Evolutionary conservation across 768 basidiomycete genomes (phyloP).

Genomic region (Amanita subjunquillea): DNA sequence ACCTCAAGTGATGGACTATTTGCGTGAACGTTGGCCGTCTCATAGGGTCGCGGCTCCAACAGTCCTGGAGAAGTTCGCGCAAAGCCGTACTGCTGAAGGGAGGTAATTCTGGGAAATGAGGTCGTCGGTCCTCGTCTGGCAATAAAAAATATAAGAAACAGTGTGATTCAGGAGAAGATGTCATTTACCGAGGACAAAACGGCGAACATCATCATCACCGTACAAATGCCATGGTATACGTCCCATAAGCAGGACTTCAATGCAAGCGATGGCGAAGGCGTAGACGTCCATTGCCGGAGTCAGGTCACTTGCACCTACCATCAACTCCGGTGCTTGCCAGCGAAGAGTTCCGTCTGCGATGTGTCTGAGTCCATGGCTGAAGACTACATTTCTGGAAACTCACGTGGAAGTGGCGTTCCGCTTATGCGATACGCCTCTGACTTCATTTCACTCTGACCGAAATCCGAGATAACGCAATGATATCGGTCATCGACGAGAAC

Average conservation of each 20-base stretch:
- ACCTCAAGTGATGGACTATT: constrained; percentile 38
- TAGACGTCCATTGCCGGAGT: constrained; percentile 60
- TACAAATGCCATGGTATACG: constrained; percentile 46
- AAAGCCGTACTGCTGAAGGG: constrained; percentile 25
- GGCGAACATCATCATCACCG: constrained; percentile 40
- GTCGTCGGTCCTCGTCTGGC: constrained; percentile 40
- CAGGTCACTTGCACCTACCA: constrained; percentile 34
- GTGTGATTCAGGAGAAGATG: constrained; percentile 6
- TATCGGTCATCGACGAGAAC: constrained; percentile 62
- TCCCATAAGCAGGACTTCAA: constrained; percentile 59
- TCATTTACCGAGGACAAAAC: constrained; percentile 37
- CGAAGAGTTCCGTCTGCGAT: constrained; percentile 49
- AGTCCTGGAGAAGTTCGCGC: constrained; percentile 36
- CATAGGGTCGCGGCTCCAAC: constrained; percentile 48
- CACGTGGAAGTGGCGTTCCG: constrained; percentile 35
- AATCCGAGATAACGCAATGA: constrained; percentile 70
- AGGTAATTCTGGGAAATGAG: constrained; percentile 35
- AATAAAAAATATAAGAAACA: not conserved
- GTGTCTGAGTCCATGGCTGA: not conserved
- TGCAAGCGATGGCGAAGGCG: constrained; percentile 56
- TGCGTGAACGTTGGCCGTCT: constrained; percentile 42
- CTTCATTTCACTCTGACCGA: constrained; percentile 78
- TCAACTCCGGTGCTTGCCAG: constrained; percentile 67
- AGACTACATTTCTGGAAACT: constrained; percentile 8
- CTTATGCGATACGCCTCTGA: constrained; percentile 59